Evolutionary conservation across 306 rosid genomes (phyloP), one percentile per base, ranked within the genome.

Genomic region (Boehmeria nivea): DNA sequence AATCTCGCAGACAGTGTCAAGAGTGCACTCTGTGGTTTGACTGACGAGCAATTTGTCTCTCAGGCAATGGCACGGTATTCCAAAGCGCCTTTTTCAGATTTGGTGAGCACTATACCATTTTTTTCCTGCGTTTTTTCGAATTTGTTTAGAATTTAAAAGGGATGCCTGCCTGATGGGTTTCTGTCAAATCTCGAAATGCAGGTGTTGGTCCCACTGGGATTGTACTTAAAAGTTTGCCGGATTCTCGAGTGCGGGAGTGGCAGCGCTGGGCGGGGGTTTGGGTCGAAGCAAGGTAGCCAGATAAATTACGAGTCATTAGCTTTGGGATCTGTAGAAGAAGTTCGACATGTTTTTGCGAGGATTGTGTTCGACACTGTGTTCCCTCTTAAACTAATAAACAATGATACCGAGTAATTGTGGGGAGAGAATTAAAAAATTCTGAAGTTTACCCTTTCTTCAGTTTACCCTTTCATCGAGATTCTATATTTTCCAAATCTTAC

Each of bases 1-100:
- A 78, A 84, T 66, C 86, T 90, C 21, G 72, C 81, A 36, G 72
- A 40, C 43, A 76, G 82, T 46, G 80, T 87, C 64, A 74, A 57
- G 51, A 44, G 45, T 14, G 73, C 88, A 23, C 73, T 87, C 43
- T 27, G 43, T 59, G 68, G 77, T 56, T 83, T 87, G 98, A 84
- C 88, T 6, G 79, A 82, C 59, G 81, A 68, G 68, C 76, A 71
- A 38, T 70, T 63, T 31, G 83, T 87, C 50, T 81, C 98, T 28
- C 85, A 51, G 71, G 95, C 95, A 4, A 66, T 86, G 95, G 73
- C 71, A 43, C 78, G 45, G 57, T 82, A 80, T 71, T 82, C 94
- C 55, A 65, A 82, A 68, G 95, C 98, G 51, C 98, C 95, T 23
- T 56, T 43, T 52, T 84, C 94, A 22, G 88, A 90, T 72, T 54